Evolutionary conservation across 805 yeast genomes (phyloP).

Genomic region (Wickerhamiella parazyma): DNA sequence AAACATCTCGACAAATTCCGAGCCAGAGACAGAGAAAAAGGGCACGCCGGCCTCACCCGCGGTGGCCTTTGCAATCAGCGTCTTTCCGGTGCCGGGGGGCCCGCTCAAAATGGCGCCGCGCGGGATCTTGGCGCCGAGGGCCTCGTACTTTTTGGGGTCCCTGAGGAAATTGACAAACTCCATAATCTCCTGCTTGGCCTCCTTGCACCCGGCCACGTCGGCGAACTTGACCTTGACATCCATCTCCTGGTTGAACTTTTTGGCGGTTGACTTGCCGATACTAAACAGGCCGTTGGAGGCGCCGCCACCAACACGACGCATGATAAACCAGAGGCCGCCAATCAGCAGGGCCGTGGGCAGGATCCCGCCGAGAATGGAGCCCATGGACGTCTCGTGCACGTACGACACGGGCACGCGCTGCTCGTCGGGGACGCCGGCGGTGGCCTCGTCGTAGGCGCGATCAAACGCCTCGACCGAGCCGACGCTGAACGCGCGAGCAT

Average conservation of each 20-base stretch:
- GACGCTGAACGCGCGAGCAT: constrained; percentile 52
- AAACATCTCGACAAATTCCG: constrained; percentile 97
- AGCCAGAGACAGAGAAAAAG: constrained; percentile 87
- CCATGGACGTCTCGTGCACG: constrained; percentile 53
- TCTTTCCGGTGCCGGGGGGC: constrained; percentile 99
- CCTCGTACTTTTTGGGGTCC: constrained; percentile 79
- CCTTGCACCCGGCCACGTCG: constrained; percentile 96
- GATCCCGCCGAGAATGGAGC: constrained; percentile 53
- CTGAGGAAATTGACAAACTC: constrained; percentile 91
- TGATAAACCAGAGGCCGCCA: constrained; percentile 77
- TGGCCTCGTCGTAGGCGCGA: constrained; percentile 56
- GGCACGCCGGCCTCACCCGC: constrained; percentile 99
- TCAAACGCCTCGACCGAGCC: constrained; percentile 88
- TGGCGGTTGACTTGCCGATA: constrained; percentile 85
- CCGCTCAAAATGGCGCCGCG: constrained; percentile 96
- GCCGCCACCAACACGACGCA: constrained; percentile 45
- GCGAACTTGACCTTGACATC: constrained; percentile 78
- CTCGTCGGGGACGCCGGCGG: constrained; percentile 43
- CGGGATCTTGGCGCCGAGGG: constrained; percentile 92
- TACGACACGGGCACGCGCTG: constrained; percentile 74
- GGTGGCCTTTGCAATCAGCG: constrained; percentile 91
- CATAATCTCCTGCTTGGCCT: constrained; percentile 95
- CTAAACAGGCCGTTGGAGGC: constrained; percentile 66
- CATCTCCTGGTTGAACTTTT: constrained; percentile 79
- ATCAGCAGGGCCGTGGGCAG: constrained; percentile 81